Percentiles rank a stretch among this genome's conserved stretches.
Evolutionary conservation across 148 eudicot genomes (phyloP).

Genomic region (Heliosperma pusillum): DNA sequence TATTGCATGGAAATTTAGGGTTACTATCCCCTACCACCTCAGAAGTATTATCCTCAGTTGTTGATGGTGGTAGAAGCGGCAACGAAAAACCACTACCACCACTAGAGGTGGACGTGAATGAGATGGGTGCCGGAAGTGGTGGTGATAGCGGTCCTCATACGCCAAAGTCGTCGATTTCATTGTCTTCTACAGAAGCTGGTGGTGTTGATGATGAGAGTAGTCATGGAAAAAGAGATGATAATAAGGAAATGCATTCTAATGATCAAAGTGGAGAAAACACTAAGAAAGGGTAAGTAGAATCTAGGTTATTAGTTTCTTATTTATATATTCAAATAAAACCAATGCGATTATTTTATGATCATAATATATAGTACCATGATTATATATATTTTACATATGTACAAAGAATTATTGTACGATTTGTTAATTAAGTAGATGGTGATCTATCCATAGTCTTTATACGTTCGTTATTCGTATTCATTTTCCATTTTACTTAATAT

Average conservation of each 20-base stretch:
- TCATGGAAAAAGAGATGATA: conserved; percentile 27
- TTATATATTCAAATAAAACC: background rate
- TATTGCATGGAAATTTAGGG: conserved; percentile 31
- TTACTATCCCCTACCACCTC: conserved; percentile 25
- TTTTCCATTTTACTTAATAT: no score
- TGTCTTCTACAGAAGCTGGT: conserved; percentile 62
- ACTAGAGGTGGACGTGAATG: background rate
- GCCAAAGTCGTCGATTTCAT: conserved; percentile 61
- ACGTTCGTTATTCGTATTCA: background rate
- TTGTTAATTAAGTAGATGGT: background rate
- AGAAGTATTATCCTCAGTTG: conserved; percentile 27
- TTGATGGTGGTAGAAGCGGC: conserved; percentile 8
- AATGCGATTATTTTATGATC: background rate
- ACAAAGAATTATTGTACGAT: background rate
- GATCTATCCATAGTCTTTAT: background rate
- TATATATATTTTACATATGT: no score
- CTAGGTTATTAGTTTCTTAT: background rate
- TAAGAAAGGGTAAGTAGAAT: conserved; percentile 50
- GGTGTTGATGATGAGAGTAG: conserved; percentile 28
- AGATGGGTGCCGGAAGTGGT: background rate
- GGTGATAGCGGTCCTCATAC: conserved; percentile 32
- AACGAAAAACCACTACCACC: conserved; percentile 8
- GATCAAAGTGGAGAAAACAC: conserved; percentile 54
- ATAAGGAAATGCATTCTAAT: conserved; percentile 23
- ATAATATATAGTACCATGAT: no score